Evolutionary conservation across 2,329 filamentous ascomycete genomes (phyloP).

Genomic region (Ceratocystis diversiconidia): DNA sequence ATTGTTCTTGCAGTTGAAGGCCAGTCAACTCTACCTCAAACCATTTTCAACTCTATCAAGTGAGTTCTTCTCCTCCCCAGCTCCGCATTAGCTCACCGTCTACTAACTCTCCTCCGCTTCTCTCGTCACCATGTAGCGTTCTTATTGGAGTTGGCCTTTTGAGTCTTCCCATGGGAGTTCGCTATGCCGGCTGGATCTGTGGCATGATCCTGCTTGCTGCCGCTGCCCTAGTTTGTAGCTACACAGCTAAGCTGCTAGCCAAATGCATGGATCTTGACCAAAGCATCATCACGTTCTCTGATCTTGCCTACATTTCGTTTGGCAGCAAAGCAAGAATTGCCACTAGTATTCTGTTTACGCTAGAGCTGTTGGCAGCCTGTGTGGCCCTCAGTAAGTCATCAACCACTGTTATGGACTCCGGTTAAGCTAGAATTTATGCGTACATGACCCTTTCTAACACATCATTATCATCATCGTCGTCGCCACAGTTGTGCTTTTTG

Average conservation of each 20-base stretch:
- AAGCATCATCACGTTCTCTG: slow-evolving; percentile 83
- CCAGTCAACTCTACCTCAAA: slow-evolving; percentile 90
- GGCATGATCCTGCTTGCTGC: slow-evolving; percentile 62
- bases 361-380: slow-evolving; percentile 77
- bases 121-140: slow-evolving; percentile 33
- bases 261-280: slow-evolving; percentile 80
- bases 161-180: slow-evolving; percentile 75
- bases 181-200: slow-evolving; percentile 76
- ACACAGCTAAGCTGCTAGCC: slow-evolving; percentile 72
- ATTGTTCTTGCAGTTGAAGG: slow-evolving; percentile 74
- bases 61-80: slow-evolving; percentile 21
- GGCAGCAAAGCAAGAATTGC: slow-evolving; percentile 66
- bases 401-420: background rate
- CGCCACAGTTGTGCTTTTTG: slow-evolving; percentile 62
- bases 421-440: background rate
- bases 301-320: slow-evolving; percentile 83
- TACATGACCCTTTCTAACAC: background rate
- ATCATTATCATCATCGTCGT: background rate
- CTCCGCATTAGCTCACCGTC: background rate
- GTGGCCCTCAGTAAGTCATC: slow-evolving; percentile 47
- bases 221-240: slow-evolving; percentile 62
- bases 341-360: slow-evolving; percentile 71
- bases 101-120: slow-evolving; percentile 17
- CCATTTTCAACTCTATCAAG: slow-evolving; percentile 92
- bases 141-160: slow-evolving; percentile 81